These are phyloP conservation scores for Hyphodiscus hymeniophilus DNA, from an alignment of 495 filamentous ascomycete genomes.

Conservation along the genomic window DNA sequence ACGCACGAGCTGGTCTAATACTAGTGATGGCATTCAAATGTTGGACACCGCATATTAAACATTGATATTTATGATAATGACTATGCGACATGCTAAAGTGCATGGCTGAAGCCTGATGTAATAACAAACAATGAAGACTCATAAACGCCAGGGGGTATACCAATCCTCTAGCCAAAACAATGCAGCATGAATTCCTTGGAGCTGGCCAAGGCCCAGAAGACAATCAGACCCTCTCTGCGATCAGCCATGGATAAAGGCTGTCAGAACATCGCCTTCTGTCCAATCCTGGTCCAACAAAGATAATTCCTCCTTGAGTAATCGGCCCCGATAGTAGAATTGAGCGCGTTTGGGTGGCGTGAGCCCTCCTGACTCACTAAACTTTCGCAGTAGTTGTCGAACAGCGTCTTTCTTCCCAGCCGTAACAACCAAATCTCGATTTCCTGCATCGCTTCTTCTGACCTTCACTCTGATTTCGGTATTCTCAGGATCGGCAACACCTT, in stretches of 20 bases:
- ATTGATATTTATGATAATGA: not conserved
- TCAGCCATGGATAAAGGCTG: conserved; percentile 38
- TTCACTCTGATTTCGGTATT: conserved; percentile 40
- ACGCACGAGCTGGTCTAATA: too few relatives aligned
- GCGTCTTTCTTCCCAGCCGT: conserved; percentile 50
- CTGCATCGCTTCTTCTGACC: conserved; percentile 54
- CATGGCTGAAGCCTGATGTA: not conserved
- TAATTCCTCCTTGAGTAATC: conserved; percentile 59
- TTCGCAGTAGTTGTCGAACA: conserved; percentile 52
- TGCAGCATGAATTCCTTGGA: not conserved
- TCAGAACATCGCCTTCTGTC: conserved; percentile 67
- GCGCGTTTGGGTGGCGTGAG: conserved; percentile 42
- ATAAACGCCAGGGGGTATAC: not conserved
- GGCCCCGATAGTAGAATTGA: conserved; percentile 70
- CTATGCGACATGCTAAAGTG: conserved; percentile 15
- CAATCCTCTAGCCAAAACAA: not conserved
- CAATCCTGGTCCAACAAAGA: conserved; percentile 63
- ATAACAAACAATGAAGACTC: not conserved
- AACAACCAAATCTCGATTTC: conserved; percentile 53
- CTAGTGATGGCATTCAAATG: too few relatives aligned
- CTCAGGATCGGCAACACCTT: conserved; percentile 29
- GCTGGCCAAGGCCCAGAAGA: not conserved
- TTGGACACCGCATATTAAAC: not conserved
- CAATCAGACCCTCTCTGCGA: not conserved
- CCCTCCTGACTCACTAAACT: conserved; percentile 57